Base-by-base conservation (phyloP, 495 filamentous ascomycete species). In the Penicillium waksmanii region DNA sequence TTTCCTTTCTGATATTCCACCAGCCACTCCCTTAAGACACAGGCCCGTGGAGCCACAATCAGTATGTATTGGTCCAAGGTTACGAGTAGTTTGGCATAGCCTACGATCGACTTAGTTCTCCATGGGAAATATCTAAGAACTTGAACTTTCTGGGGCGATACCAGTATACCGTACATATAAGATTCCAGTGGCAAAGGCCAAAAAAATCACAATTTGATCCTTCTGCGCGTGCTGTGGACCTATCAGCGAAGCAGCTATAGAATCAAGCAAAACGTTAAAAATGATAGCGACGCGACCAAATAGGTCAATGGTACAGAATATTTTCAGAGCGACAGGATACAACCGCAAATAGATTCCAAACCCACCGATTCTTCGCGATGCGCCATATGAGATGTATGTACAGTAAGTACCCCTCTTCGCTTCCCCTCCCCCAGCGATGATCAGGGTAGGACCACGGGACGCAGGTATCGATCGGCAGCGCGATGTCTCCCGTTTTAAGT, bases 381-480 rank as follows among this genome's bases (percentile, higher is more conserved):
- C 27, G 5, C 27, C 27, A 31, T 31, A 31, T 31, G 27, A 2
- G 23, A 23, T 23, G 1, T 21, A 27, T n/a, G n/a, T 3, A 5
- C 2, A 5, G 27, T 27, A 27, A 0, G 6, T 31, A 18, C 12
- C 33, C 33, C 25, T 46, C 40, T 50, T 36, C 34, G 36, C 18
- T 58, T 13, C 47, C 53, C n/a, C 48, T 53, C 56, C 47, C 51
- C 43, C 49, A 23, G 34, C 43, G 54, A 48, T 48, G 43, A 54
- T 31, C 25, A 10, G 17, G 35, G 7, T 27, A 40, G 27, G 53
- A 55, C 21, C 50, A 57, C 57, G 57, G 62, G 57, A 64, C 38
- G 21, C 7, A 27, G 46, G 21, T 25, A 51, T 55, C 43, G 54
- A 60, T 64, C 61, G 51, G 55, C 61, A 36, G 23, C 44, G 21